These are phyloP conservation scores for Symbiodinium natans DNA, from an alignment of 73 alveolate species.

Conservation along the genomic window DNA sequence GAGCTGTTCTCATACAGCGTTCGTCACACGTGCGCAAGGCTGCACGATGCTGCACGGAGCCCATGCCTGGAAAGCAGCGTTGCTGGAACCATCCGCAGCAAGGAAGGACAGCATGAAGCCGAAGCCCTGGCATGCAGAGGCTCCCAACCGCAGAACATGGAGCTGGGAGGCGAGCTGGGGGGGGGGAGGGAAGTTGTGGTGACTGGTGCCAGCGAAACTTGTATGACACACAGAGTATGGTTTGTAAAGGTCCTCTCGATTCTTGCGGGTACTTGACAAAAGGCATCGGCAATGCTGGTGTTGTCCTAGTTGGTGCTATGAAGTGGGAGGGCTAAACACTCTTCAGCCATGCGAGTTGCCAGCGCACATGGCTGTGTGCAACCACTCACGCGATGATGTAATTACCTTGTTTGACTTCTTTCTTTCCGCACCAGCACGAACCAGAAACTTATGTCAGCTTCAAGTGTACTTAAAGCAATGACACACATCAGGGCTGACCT, in stretches of 20 bases:
- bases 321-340: too few relatives aligned
- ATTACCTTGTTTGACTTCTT: neutral
- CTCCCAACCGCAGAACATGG: too few relatives aligned
- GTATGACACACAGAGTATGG: neutral
- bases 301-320: too few relatives aligned
- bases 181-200: neutral
- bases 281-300: too few relatives aligned
- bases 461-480: neutral
- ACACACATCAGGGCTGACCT: neutral
- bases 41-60: neutral
- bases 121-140: constrained; percentile 34
- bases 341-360: too few relatives aligned
- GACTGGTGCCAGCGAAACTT: constrained; percentile 8
- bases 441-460: neutral
- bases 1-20: too few relatives aligned
- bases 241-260: too few relatives aligned
- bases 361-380: too few relatives aligned
- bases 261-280: too few relatives aligned
- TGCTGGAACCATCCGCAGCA: constrained; percentile 59
- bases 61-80: constrained; percentile 19
- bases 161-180: neutral
- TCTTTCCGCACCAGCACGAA: neutral
- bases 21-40: neutral
- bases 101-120: constrained; percentile 77
- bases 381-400: too few relatives aligned